Conservation (phyloP, 2,329 filamentous ascomycete species). For the Neofusicoccum cordaticola region DNA sequence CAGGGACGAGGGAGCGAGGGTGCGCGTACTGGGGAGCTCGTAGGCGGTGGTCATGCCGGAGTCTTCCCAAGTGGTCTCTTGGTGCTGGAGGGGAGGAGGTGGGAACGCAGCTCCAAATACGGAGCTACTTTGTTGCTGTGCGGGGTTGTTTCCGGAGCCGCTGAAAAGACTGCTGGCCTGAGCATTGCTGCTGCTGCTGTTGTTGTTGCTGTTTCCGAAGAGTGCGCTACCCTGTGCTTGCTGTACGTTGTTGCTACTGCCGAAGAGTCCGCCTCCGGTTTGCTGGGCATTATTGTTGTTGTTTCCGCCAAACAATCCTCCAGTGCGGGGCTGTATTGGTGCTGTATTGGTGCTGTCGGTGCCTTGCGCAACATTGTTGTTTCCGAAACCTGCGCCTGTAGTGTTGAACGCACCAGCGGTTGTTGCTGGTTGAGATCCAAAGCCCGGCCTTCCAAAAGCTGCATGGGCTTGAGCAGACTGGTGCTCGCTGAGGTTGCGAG, state of each 20-base stretch:
- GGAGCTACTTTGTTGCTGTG: not conserved
- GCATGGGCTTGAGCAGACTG: not conserved
- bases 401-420: not conserved
- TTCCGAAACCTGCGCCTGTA: not conserved
- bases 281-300: not conserved
- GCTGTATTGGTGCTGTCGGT: not conserved
- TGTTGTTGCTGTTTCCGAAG: not conserved
- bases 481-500: too few relatives aligned
- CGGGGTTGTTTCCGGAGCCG: not conserved
- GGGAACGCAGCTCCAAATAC: not conserved
- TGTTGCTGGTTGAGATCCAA: not conserved
- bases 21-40: slow-evolving; percentile 58
- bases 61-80: slow-evolving; percentile 48
- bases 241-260: not conserved
- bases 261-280: not conserved
- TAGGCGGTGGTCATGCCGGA: slow-evolving; percentile 61
- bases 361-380: not conserved
- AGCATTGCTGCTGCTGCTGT: not conserved
- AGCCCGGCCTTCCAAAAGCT: not conserved
- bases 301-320: not conserved
- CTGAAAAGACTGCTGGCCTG: not conserved
- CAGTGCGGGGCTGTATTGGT: not conserved
- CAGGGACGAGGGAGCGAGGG: slow-evolving; percentile 48
- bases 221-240: not conserved
- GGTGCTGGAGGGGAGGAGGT: not conserved